A percentile compares a stretch with the other conserved stretches of the same genome.
Conservation (phyloP, 108 stramenopile genomes). For the Fistulifera pelliculosa region DNA sequence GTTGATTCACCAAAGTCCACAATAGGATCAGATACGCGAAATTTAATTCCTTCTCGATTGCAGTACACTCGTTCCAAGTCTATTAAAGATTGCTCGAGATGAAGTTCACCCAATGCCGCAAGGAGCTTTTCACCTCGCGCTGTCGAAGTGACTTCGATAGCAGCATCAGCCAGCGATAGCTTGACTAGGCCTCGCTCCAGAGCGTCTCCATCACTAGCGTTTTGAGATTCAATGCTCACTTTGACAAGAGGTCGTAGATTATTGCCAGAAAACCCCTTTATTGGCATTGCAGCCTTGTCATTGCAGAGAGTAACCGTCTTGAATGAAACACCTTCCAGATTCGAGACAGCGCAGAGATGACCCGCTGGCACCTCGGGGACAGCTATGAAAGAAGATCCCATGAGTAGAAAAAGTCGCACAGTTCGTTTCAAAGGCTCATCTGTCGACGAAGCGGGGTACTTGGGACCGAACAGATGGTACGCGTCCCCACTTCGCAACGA, state of each 20-base stretch:
- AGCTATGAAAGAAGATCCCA: constrained; percentile 78
- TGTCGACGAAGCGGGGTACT: constrained; percentile 27
- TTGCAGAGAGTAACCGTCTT: constrained; percentile 75
- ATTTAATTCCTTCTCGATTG: constrained; percentile 35
- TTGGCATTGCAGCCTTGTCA: constrained; percentile 50
- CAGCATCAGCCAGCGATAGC: constrained; percentile 70
- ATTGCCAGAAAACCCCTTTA: constrained; percentile 50
- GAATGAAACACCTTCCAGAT: constrained; percentile 69
- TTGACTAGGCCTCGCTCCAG: constrained; percentile 70
- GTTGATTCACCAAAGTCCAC: constrained; percentile 84
- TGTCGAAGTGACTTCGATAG: constrained; percentile 78
- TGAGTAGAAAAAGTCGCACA: constrained; percentile 67
- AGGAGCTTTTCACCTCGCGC: constrained; percentile 76
- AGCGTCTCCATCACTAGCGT: constrained; percentile 51
- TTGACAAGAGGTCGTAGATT: constrained; percentile 79
- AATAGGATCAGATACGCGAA: constrained; percentile 78
- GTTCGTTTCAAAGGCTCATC: constrained; percentile 19
- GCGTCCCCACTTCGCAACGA: constrained; percentile 44
- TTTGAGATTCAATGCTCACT: constrained; percentile 76
- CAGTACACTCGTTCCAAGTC: constrained; percentile 72
- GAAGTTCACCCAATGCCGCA: constrained; percentile 79
- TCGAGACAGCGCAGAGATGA: constrained; percentile 80
- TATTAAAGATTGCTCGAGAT: constrained; percentile 78
- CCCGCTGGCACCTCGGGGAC: constrained; percentile 81
- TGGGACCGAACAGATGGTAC: constrained; percentile 67